Percentiles rank a stretch among this genome's conserved stretches.
Evolutionary conservation across 306 rosid species (phyloP).

Genomic region (Hippophae gyantsensis): DNA sequence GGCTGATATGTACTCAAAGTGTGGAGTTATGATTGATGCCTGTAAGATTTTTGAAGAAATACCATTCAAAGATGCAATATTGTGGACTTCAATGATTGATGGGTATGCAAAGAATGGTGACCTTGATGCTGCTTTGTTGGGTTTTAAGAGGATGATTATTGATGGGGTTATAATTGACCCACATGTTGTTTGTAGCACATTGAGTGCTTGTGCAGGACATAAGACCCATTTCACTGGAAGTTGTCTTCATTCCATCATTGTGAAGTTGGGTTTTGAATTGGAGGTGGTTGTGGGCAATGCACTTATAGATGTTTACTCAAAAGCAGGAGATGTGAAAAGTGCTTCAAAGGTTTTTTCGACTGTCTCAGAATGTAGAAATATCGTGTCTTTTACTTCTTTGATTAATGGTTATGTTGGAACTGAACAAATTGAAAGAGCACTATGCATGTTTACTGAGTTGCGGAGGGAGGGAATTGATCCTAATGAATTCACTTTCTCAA

Average conservation of each 20-base stretch:
- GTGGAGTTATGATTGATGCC: conserved; percentile 30
- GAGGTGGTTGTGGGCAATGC: conserved; percentile 35
- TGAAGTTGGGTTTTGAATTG: conserved; percentile 39
- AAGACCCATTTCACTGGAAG: conserved; percentile 29
- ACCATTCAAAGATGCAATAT: conserved; percentile 43
- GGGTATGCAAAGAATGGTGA: conserved; percentile 44
- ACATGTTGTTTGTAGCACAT: conserved; percentile 39
- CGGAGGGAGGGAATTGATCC: conserved; percentile 36
- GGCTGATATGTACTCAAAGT: conserved; percentile 49
- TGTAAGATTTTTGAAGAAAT: conserved; percentile 45
- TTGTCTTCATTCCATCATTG: conserved; percentile 37
- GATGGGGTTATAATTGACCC: conserved; percentile 34
- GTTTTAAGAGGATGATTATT: conserved; percentile 34
- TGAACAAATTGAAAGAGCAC: conserved; percentile 30
- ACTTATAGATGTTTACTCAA: conserved; percentile 37
- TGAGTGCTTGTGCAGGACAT: conserved; percentile 33
- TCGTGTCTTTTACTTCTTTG: conserved; percentile 41
- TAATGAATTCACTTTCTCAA: conserved; percentile 52
- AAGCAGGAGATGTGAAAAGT: conserved; percentile 38
- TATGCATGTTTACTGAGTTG: conserved; percentile 33
- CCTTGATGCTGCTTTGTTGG: conserved; percentile 32
- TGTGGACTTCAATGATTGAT: conserved; percentile 54
- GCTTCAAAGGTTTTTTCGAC: conserved; percentile 34
- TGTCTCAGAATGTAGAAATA: conserved; percentile 23
- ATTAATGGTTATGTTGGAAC: conserved; percentile 41